These are phyloP conservation scores for Trametes gibbosa DNA, from an alignment of 768 basidiomycete genomes.

Conservation along the genomic window DNA sequence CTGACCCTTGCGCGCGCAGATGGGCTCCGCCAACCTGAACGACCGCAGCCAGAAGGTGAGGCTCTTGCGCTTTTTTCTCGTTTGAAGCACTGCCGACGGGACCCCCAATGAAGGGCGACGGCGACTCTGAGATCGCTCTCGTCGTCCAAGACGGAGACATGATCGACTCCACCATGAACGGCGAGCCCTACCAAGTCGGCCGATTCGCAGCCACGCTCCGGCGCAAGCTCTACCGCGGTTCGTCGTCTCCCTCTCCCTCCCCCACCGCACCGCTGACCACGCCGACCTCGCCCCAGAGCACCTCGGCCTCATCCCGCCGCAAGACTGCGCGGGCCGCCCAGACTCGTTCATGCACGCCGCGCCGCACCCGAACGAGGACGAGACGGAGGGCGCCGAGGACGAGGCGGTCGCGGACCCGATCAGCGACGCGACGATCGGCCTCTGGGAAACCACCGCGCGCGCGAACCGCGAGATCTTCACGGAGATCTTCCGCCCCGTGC, in stretches of 20 bases:
- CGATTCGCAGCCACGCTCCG: conserved; percentile 85
- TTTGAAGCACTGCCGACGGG: too few species aligned
- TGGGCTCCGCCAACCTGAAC: conserved; percentile 93
- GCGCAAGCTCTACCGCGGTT: conserved; percentile 80
- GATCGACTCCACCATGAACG: conserved; percentile 76
- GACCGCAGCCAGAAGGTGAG: conserved; percentile 77
- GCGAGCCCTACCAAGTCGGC: conserved; percentile 63
- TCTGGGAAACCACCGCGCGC: conserved; percentile 72
- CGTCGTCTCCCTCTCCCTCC: neutral
- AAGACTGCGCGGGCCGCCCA: conserved; percentile 46
- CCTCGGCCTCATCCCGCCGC: conserved; percentile 80
- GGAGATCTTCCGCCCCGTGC: conserved; percentile 83
- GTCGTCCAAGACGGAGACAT: conserved; percentile 87
- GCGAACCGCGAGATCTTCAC: conserved; percentile 84
- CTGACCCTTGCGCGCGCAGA: conserved; percentile 41
- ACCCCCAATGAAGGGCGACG: conserved; percentile 60
- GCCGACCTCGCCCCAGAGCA: conserved; percentile 53
- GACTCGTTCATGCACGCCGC: conserved; percentile 76
- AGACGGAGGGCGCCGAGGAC: conserved; percentile 58
- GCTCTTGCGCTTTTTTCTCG: too few species aligned
- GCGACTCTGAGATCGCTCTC: conserved; percentile 92
- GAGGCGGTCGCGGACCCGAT: conserved; percentile 76
- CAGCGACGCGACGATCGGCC: conserved; percentile 48
- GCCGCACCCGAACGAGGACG: conserved; percentile 67
- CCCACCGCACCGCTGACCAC: neutral